Evolutionary conservation across 2,329 filamentous ascomycete species (phyloP).

Genomic region (Epichloe coenophiala): DNA sequence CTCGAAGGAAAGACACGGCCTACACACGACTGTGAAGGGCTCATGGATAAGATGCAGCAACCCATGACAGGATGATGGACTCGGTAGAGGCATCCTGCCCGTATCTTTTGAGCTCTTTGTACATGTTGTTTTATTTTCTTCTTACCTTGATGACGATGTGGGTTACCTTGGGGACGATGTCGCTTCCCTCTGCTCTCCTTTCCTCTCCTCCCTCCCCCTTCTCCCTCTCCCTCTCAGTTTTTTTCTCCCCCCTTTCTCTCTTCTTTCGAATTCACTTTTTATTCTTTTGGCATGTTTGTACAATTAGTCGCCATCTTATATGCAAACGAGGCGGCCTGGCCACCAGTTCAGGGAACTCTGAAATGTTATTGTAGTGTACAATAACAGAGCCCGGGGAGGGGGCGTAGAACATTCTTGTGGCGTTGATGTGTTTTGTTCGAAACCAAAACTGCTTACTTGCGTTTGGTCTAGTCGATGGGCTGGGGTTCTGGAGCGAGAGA

Average conservation of each 20-base stretch:
- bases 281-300: constrained; percentile 3
- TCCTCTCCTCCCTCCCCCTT: background rate
- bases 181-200: background rate
- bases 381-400: background rate
- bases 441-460: too few relatives aligned
- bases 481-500: too few relatives aligned
- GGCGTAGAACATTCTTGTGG: background rate
- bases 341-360: background rate
- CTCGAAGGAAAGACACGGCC: background rate
- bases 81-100: background rate
- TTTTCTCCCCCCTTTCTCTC: background rate
- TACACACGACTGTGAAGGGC: background rate
- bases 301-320: background rate
- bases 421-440: background rate
- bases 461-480: too few relatives aligned
- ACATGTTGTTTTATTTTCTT: constrained; percentile 1
- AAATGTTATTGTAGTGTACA: background rate
- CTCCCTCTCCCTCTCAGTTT: background rate
- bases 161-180: too few relatives aligned
- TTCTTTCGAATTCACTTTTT: background rate
- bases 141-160: background rate
- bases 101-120: background rate
- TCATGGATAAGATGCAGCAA: background rate
- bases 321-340: background rate
- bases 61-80: background rate